Conservation (phyloP, 768 basidiomycete species). For the Lentinula raphanica region DNA sequence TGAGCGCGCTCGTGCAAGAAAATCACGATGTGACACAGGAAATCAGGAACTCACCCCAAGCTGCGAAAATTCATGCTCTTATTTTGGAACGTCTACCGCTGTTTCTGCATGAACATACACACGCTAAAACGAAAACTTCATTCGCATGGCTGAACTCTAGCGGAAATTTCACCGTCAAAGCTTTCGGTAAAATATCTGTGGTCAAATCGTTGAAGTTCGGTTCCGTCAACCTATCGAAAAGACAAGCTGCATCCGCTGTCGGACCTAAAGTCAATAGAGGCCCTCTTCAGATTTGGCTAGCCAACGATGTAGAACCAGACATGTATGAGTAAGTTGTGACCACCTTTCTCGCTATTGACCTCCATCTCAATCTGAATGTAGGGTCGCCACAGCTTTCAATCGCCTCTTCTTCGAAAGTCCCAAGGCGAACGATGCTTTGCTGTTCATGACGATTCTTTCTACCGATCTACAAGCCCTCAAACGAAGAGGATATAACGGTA, state of each 20-base stretch:
- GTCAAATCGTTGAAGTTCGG: conserved; percentile 57
- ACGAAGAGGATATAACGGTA: conserved; percentile 83
- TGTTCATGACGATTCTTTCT: conserved; percentile 91
- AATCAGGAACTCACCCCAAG: conserved; percentile 39
- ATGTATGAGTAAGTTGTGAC: conserved; percentile 81
- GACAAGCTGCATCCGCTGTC: conserved; percentile 70
- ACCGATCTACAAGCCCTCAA: conserved; percentile 81
- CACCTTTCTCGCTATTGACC: background rate
- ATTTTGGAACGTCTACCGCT: conserved; percentile 83
- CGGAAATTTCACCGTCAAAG: conserved; percentile 65
- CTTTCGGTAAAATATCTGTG: conserved; percentile 59
- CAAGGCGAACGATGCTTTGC: conserved; percentile 79
- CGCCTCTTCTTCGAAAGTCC: conserved; percentile 71
- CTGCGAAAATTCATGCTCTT: conserved; percentile 49
- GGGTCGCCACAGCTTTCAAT: conserved; percentile 82
- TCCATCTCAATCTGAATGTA: conserved; percentile 22
- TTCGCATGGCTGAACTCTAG: conserved; percentile 61
- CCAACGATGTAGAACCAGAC: conserved; percentile 69
- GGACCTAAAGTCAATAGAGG: conserved; percentile 47
- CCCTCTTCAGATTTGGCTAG: conserved; percentile 74
- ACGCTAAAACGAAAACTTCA: conserved; percentile 55
- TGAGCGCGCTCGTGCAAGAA: conserved; percentile 72
- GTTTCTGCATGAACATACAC: conserved; percentile 86
- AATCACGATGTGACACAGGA: conserved; percentile 62
- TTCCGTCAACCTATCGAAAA: conserved; percentile 41